Evolutionary conservation across 345 rosid genomes (phyloP).

Genomic region (Eucalyptus brandiana): DNA sequence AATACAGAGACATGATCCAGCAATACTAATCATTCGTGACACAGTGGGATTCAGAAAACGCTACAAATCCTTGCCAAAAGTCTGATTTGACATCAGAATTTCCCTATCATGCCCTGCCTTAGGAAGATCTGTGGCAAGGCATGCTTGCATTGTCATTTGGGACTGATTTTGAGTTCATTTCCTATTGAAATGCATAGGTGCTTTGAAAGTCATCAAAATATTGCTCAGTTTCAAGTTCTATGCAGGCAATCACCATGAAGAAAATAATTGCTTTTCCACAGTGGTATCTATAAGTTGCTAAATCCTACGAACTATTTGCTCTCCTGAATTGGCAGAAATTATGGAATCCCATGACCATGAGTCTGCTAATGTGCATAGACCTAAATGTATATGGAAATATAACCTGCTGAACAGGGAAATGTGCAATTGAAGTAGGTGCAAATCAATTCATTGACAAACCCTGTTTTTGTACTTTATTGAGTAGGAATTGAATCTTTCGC

Average conservation of each 20-base stretch:
- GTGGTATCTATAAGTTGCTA: neutral
- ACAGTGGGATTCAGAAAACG: neutral
- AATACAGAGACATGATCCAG: neutral
- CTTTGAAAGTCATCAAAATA: neutral
- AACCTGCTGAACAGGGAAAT: neutral
- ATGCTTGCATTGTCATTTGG: neutral
- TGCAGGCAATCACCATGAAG: neutral
- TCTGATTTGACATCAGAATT: neutral
- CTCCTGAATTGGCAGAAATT: neutral
- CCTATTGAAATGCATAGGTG: neutral
- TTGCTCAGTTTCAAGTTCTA: neutral
- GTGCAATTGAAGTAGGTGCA: neutral
- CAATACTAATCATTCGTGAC: neutral
- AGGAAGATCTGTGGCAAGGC: neutral
- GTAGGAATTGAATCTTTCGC: neutral
- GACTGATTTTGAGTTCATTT: neutral
- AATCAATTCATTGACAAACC: neutral
- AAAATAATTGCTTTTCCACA: neutral
- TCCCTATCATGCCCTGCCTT: neutral
- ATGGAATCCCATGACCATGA: neutral
- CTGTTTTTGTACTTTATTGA: neutral
- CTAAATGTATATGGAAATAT: neutral
- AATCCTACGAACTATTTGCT: neutral
- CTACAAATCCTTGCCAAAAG: neutral
- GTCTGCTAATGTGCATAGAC: neutral